These are phyloP conservation scores for Blastobotrys arbuscula DNA, from an alignment of 1,139 yeast genomes.

Conservation along the genomic window DNA sequence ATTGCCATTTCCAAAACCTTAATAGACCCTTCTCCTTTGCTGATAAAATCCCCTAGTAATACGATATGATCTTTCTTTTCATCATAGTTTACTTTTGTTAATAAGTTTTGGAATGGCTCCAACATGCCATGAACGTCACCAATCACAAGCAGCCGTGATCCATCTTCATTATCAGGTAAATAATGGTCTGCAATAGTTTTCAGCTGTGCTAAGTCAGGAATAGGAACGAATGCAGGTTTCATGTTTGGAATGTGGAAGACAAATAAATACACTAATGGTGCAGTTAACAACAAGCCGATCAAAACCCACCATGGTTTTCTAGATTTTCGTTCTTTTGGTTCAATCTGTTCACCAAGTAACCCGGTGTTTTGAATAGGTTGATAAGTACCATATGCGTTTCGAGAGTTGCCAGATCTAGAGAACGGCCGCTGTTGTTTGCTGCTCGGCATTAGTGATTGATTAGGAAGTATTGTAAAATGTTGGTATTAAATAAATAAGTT, in stretches of 20 bases:
- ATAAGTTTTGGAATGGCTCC: conserved; percentile 46
- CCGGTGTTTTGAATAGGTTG: conserved; percentile 8
- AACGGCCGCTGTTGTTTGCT: conserved; percentile 5
- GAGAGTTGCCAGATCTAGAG: background rate
- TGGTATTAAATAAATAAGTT: background rate
- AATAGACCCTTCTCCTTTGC: conserved; percentile 76
- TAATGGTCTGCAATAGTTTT: conserved; percentile 16
- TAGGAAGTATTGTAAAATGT: background rate
- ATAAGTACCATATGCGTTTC: conserved; percentile 11
- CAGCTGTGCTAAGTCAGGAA: conserved; percentile 24
- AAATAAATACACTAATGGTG: conserved; percentile 19
- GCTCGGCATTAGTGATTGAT: background rate
- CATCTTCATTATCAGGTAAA: conserved; percentile 20
- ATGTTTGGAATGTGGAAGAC: conserved; percentile 19
- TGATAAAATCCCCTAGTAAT: conserved; percentile 75
- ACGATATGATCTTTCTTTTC: conserved; percentile 51
- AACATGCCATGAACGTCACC: conserved; percentile 90
- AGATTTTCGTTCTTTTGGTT: background rate
- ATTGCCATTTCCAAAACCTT: conserved; percentile 64
- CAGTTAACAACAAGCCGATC: background rate
- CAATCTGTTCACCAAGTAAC: background rate
- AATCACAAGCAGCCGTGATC: conserved; percentile 51
- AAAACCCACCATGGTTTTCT: conserved; percentile 6
- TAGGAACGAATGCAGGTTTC: conserved; percentile 17
- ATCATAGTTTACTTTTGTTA: conserved; percentile 43